Base-by-base conservation (phyloP, 2,329 filamentous ascomycete species). In the Colletotrichum phormii region DNA sequence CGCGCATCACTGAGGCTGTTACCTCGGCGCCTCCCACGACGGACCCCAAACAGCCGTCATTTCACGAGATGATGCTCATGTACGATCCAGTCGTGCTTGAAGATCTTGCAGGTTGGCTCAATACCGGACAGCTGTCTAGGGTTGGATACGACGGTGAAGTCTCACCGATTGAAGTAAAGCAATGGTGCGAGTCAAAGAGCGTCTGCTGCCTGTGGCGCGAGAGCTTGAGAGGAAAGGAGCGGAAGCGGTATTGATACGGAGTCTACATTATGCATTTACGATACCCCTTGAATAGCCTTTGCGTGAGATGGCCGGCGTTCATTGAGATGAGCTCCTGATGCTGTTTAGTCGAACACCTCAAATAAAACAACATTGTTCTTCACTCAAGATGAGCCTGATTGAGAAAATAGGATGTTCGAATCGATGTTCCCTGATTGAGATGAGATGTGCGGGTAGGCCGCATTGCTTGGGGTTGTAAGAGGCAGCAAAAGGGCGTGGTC, bases 1-100 rank as follows among this genome's bases (percentile, higher is more conserved):
- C 78, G 31, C 81, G 85, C 75, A 91, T 93, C 64, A 89, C 88
- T 0, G 82, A 84, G 51, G 90, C 90, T 0, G 83, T 93, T 11
- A 87, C 78, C 9, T 83, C 83, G 0, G 84, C 86, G 4, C 86
- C 89, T 3, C 85, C 84, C 13, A 86, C 88, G 0, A 84, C 77
- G 4, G 84, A 91, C 75, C 82, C 86, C 0, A 75, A 75, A 7
- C 80, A 87, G 2, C 90, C 90, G 15, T 95, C 90, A 2, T 98
- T 95, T 94, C 88, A 97, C 77, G 95, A 98, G 82, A 97, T 95
- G 83, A 98, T 99, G 59, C 86, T 98, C 6, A 90, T 98, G 80
- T 98, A 97, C 80, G 95, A 98, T 77, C 95, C 96, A 0, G 93
- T 99, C 55, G 88, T 97, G 1, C 82, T 98, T 0, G 96, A 98